A percentile compares a stretch with the other conserved stretches of the same genome.
Evolutionary conservation across 768 basidiomycete genomes (phyloP).

Genomic region (Chlorophyllum brunneum): DNA sequence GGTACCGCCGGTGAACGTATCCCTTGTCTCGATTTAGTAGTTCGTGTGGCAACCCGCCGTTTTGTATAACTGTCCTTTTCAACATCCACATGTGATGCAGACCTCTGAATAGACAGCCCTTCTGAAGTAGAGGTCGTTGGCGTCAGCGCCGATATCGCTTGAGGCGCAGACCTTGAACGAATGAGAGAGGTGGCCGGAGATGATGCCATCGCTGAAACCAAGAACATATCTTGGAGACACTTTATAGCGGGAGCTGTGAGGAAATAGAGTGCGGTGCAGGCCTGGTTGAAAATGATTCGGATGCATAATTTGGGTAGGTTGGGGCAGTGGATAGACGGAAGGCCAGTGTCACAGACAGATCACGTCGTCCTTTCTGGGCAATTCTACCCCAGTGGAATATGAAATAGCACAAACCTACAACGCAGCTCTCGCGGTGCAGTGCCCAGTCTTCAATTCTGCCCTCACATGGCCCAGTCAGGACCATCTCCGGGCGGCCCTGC

Average conservation of each 20-base stretch:
- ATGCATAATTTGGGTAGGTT: conserved; percentile 12
- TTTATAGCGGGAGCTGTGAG: conserved; percentile 11
- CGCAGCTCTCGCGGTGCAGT: no score
- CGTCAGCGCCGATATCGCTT: conserved; percentile 18
- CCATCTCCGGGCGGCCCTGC: no score
- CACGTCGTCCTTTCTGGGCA: conserved; percentile 7
- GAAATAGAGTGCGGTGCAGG: not conserved
- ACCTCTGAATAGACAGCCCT: conserved; percentile 14
- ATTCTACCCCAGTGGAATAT: conserved; percentile 7
- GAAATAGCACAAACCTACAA: not conserved
- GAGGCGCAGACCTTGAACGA: conserved; percentile 29
- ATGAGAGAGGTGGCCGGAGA: conserved; percentile 17
- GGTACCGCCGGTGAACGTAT: conserved; percentile 14
- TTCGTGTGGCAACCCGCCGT: conserved; percentile 1
- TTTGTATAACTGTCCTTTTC: conserved; percentile 14
- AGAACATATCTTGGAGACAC: no score
- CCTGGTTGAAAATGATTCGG: not conserved
- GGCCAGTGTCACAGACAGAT: not conserved
- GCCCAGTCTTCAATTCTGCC: no score
- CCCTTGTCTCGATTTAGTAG: conserved; percentile 1
- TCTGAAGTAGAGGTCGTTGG: not conserved
- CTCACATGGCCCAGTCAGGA: no score
- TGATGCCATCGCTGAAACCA: conserved; percentile 1
- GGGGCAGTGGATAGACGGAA: conserved; percentile 1
- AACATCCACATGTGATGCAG: conserved; percentile 21